These are phyloP conservation scores for Phytophthora syringae DNA, from an alignment of 352 stramenopile species.

Conservation along the genomic window DNA sequence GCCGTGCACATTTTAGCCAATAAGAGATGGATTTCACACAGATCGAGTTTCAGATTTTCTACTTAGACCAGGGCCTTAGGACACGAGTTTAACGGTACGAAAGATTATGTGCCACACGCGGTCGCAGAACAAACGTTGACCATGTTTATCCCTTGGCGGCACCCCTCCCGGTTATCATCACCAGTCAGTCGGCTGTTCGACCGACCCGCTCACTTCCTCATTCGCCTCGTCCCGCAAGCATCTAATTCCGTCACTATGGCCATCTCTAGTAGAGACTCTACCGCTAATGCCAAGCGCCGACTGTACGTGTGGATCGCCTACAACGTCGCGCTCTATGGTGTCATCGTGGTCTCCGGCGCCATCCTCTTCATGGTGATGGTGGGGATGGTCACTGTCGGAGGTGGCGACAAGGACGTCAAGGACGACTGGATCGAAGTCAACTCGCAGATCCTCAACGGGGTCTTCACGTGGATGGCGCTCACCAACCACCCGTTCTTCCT, in stretches of 20 bases:
- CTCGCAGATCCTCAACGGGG: slow-evolving; percentile 52
- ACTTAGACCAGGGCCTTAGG: too few relatives aligned
- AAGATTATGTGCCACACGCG: neutral
- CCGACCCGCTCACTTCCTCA: slow-evolving; percentile 11
- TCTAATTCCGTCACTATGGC: too few relatives aligned
- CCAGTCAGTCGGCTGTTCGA: neutral
- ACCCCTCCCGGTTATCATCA: slow-evolving; percentile 2
- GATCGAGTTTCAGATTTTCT: too few relatives aligned
- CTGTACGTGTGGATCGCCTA: slow-evolving; percentile 40
- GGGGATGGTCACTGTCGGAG: slow-evolving; percentile 35
- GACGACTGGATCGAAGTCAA: slow-evolving; percentile 51
- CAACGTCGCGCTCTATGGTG: slow-evolving; percentile 36
- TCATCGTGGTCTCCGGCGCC: slow-evolving; percentile 35
- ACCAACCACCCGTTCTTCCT: slow-evolving; percentile 49
- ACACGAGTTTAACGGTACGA: too few relatives aligned
- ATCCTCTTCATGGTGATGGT: slow-evolving; percentile 51
- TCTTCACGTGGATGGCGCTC: slow-evolving; percentile 48
- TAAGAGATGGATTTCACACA: too few relatives aligned
- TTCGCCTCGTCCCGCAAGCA: neutral
- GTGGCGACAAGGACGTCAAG: slow-evolving; percentile 39
- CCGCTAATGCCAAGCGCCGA: slow-evolving; percentile 5
- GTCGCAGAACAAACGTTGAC: too few relatives aligned
- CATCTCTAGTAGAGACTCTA: too few relatives aligned
- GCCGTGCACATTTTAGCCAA: too few relatives aligned
- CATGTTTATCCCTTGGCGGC: slow-evolving; percentile 5